Evolutionary conservation across 768 basidiomycete species (phyloP), one percentile per base, ranked within the genome.

Genomic region (Cytidiella melzeri): DNA sequence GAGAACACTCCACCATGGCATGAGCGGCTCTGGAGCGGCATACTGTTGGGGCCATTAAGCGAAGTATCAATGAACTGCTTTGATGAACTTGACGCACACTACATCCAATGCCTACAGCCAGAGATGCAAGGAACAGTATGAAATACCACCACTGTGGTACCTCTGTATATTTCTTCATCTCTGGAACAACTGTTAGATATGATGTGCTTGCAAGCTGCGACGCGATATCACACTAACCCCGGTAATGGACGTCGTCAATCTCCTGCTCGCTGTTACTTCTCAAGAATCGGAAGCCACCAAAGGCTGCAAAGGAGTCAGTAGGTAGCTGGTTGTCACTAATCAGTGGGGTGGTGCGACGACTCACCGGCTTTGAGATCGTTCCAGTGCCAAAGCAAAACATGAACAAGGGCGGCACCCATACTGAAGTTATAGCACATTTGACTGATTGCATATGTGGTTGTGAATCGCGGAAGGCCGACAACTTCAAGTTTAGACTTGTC

Each of bases 1-100:
- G 30, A 81, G 62, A 49, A 80, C 64, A 52, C 72, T 74, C 77
- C 77, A 81, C 41, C 73, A 73, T 5, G 78, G 79, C 55, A 81
- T 65, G 25, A 77, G 71, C 15, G 74, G 72, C 4, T 62, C 59
- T 3, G 70, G 68, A 24, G 62, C 59, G 15, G 67, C 52, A 56
- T 65, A 65, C 65, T 63, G 43, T 4, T 19, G 6, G 25, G 36
- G 18, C 47, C n/a, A n/a, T n/a, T n/a, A n/a, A n/a, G n/a, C n/a
- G n/a, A n/a, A n/a, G n/a, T 11, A 27, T 13, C 25, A 26, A 6
- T 38, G n/a, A 4, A 15, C 15, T 25, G 25, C 4, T 12, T 44
- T 41, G 43, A 37, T 1, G 7, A 47, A 36, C 13, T 45, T 13
- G 55, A 52, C 65, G 24, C 57, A 67, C 60, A 51, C 62, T 61